Evolutionary conservation across 2,329 filamentous ascomycete species (phyloP).

Genomic region (Trichophaea hybrida): DNA sequence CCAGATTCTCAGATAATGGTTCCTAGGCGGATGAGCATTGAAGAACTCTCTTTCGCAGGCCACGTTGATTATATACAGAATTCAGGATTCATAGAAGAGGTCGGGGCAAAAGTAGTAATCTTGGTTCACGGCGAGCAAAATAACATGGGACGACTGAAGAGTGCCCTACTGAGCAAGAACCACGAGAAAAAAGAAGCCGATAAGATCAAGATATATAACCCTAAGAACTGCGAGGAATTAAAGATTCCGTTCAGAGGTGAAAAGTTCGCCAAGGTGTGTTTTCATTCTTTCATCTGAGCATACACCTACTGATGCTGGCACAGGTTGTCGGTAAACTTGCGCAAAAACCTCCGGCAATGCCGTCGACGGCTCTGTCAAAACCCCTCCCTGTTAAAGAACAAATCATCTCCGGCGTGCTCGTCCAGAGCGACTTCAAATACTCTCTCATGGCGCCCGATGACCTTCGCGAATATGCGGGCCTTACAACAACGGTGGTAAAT

Average conservation of each 20-base stretch:
- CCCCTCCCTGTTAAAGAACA: slow-evolving; percentile 31
- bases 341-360: slow-evolving; percentile 53
- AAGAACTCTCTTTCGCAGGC: slow-evolving; percentile 89
- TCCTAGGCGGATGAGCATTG: slow-evolving; percentile 77
- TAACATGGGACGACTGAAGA: slow-evolving; percentile 95
- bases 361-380: slow-evolving; percentile 11
- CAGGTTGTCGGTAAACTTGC: slow-evolving; percentile 81
- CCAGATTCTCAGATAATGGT: slow-evolving; percentile 80
- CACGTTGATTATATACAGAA: slow-evolving; percentile 96
- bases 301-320: neutral
- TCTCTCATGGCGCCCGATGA: slow-evolving; percentile 95
- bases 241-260: slow-evolving; percentile 90
- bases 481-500: slow-evolving; percentile 85
- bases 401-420: slow-evolving; percentile 76
- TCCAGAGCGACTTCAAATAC: slow-evolving; percentile 96
- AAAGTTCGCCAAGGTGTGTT: slow-evolving; percentile 60
- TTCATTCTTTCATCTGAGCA: neutral
- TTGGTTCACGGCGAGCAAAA: slow-evolving; percentile 94
- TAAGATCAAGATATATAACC: slow-evolving; percentile 85
- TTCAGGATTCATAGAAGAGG: slow-evolving; percentile 89
- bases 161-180: slow-evolving; percentile 84
- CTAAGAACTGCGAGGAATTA: slow-evolving; percentile 87
- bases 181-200: slow-evolving; percentile 60
- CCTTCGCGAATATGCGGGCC: slow-evolving; percentile 85
- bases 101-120: slow-evolving; percentile 87